Evolutionary conservation across 495 filamentous ascomycete genomes (phyloP).

Genomic region (Ramalina intermedia): DNA sequence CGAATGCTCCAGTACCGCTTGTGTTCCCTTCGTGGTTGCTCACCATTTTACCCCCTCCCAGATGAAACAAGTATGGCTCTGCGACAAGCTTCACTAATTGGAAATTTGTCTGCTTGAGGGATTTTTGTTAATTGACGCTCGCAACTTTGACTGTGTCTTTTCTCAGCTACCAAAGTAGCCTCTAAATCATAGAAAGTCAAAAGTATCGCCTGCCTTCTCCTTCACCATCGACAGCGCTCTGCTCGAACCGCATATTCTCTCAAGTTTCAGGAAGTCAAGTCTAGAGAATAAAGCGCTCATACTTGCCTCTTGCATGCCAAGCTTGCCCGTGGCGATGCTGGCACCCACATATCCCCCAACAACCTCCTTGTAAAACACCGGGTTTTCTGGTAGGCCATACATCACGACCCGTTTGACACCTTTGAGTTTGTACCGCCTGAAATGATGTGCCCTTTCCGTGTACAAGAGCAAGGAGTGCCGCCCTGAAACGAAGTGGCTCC

Average conservation of each 20-base stretch:
- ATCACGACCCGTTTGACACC: conserved; percentile 70
- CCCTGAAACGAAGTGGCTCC: conserved; percentile 75
- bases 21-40: too few species aligned
- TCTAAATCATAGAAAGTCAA: conserved; percentile 51
- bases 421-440: conserved; percentile 63
- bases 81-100: too few species aligned
- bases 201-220: conserved; percentile 70
- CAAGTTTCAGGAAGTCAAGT: conserved; percentile 78
- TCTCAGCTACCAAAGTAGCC: too few species aligned
- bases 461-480: conserved; percentile 75
- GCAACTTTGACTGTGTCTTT: too few species aligned
- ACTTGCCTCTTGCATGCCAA: conserved; percentile 21
- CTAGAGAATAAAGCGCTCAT: conserved; percentile 68
- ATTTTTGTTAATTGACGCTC: too few species aligned
- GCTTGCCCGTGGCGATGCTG: conserved; percentile 22
- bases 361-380: conserved; percentile 76
- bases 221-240: conserved; percentile 55
- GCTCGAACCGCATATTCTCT: conserved; percentile 71
- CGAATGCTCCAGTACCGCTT: too few species aligned
- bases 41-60: too few species aligned
- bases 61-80: too few species aligned
- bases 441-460: conserved; percentile 88
- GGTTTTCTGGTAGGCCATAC: conserved; percentile 83
- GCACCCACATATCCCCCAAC: conserved; percentile 28
- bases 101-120: too few species aligned